phyloP scores from a whole-genome alignment of 768 basidiomycete genomes.

The Hortiboletus campestris region DNA sequence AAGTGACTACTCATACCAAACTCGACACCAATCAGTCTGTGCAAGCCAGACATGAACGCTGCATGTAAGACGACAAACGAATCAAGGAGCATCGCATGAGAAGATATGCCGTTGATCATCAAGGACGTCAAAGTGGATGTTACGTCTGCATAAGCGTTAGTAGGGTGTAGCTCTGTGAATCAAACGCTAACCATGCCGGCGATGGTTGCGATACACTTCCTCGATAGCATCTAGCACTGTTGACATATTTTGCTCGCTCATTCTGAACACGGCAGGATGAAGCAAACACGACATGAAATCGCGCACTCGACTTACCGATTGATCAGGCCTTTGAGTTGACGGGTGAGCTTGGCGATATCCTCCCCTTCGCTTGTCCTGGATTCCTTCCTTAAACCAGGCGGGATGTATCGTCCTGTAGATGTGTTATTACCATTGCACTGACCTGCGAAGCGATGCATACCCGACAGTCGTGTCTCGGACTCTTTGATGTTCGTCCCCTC shows the following conservation, averaged over 20 bases:
- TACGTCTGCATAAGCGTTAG: conserved; percentile 55
- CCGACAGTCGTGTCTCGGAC: neutral
- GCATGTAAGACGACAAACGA: conserved; percentile 89
- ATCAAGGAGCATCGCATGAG: conserved; percentile 79
- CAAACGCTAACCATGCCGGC: conserved; percentile 64
- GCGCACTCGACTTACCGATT: conserved; percentile 58
- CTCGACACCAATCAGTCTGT: conserved; percentile 81
- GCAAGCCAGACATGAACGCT: conserved; percentile 75
- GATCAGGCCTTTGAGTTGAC: conserved; percentile 82
- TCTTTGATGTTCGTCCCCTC: neutral
- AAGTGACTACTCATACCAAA: conserved; percentile 62
- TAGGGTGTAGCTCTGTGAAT: neutral
- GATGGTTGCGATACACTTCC: conserved; percentile 69
- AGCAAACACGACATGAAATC: neutral
- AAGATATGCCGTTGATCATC: conserved; percentile 75
- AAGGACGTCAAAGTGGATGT: conserved; percentile 74
- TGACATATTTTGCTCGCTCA: conserved; percentile 88
- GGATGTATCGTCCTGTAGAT: conserved; percentile 61
- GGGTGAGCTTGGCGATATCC: conserved; percentile 54
- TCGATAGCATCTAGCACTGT: conserved; percentile 74
- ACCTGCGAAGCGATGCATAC: conserved; percentile 11
- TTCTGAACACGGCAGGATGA: conserved; percentile 40
- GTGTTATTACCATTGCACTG: neutral
- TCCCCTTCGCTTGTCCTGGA: conserved; percentile 40
- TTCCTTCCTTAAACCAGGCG: conserved; percentile 70